Evolutionary conservation across 495 filamentous ascomycete species (phyloP).

Genomic region (Thozetella sp.): DNA sequence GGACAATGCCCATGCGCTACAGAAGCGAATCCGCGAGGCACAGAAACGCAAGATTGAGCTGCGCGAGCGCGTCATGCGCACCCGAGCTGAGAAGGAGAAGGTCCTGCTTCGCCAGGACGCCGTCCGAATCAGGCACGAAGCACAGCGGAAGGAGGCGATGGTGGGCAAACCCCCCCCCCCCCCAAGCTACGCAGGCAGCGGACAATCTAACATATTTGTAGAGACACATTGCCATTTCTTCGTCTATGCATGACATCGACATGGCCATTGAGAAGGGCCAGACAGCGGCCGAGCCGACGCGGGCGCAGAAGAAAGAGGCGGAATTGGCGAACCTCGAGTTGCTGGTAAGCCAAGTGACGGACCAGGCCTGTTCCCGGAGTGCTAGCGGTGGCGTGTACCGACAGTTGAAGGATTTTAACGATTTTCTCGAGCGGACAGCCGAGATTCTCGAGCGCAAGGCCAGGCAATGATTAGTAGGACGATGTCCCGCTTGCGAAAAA

Average conservation of each 20-base stretch:
- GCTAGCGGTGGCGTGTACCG: conserved; percentile 48
- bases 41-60: conserved; percentile 68
- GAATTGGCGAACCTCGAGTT: conserved; percentile 50
- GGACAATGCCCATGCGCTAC: conserved; percentile 66
- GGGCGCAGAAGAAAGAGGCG: conserved; percentile 35
- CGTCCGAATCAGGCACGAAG: conserved; percentile 61
- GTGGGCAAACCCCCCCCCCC: conserved; percentile 31
- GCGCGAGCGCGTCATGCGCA: conserved; percentile 62
- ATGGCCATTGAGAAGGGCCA: conserved; percentile 48
- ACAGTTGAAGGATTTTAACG: conserved; percentile 58
- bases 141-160: conserved; percentile 43
- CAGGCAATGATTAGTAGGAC: too few species aligned
- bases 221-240: conserved; percentile 49
- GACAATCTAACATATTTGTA: conserved; percentile 17
- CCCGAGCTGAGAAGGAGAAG: conserved; percentile 66
- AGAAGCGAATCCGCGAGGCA: conserved; percentile 60
- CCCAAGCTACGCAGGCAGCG: neutral
- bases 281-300: conserved; percentile 34
- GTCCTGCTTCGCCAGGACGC: conserved; percentile 72
- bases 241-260: conserved; percentile 57
- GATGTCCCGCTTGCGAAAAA: too few species aligned
- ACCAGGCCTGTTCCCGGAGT: conserved; percentile 41
- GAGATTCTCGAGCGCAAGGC: conserved; percentile 43
- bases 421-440: conserved; percentile 55
- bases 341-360: conserved; percentile 44